Evolutionary conservation across 2,329 filamentous ascomycete species (phyloP).

Genomic region (Sarocladium strictum): DNA sequence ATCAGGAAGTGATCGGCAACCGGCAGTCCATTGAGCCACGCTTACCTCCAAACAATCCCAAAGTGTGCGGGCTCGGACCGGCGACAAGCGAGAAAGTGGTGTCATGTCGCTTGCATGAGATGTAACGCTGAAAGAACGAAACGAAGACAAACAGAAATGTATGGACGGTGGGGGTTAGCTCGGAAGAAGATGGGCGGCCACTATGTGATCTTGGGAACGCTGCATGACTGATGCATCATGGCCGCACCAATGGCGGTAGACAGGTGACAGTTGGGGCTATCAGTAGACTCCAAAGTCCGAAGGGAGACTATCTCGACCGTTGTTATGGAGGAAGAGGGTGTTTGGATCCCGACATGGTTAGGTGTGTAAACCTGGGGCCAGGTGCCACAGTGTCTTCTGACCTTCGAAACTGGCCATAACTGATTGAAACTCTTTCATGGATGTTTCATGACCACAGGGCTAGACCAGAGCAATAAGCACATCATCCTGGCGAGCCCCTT

Average conservation of each 20-base stretch:
- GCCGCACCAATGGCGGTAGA: neutral
- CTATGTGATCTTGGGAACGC: slow-evolving; percentile 2
- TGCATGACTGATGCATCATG: neutral
- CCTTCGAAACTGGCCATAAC: too few species aligned
- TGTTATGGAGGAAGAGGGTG: too few species aligned
- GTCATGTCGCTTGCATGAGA: neutral
- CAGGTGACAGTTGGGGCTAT: neutral
- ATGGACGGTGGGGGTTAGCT: neutral
- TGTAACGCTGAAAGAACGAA: neutral
- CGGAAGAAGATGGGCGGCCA: neutral
- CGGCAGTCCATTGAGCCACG: neutral
- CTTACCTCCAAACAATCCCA: neutral
- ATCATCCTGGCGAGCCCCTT: too few species aligned
- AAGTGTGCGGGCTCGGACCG: neutral
- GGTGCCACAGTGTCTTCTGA: too few species aligned
- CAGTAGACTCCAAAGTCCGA: too few species aligned
- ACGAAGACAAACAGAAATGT: neutral
- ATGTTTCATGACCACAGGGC: too few species aligned
- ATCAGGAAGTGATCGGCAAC: neutral
- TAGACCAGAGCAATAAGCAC: too few species aligned
- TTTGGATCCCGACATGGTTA: too few species aligned
- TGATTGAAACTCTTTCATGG: too few species aligned
- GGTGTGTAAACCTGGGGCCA: too few species aligned
- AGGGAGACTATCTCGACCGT: too few species aligned
- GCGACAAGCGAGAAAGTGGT: neutral